Conservation (phyloP, 495 filamentous ascomycete species). For the Aspergillus ostianus region DNA sequence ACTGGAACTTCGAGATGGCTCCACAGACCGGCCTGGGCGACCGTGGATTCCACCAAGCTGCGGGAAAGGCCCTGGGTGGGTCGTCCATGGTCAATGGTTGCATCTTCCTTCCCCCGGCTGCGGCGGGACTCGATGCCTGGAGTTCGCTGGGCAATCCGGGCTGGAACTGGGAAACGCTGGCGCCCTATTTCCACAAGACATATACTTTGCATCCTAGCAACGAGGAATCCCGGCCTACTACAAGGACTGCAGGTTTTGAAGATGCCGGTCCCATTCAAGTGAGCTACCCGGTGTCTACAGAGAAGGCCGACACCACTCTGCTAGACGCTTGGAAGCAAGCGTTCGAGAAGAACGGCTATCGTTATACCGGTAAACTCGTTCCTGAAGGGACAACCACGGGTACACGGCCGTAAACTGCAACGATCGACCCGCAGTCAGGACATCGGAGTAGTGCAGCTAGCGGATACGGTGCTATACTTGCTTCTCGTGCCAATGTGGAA, state of each 20-base stretch:
- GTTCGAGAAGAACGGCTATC: slow-evolving; percentile 20
- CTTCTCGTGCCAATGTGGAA: slow-evolving; percentile 40
- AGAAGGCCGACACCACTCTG: slow-evolving; percentile 10
- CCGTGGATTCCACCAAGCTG: slow-evolving; percentile 23
- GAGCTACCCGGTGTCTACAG: slow-evolving; percentile 19
- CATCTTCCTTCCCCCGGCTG: slow-evolving; percentile 30
- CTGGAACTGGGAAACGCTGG: slow-evolving; percentile 51
- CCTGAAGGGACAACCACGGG: slow-evolving; percentile 13
- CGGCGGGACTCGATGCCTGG: slow-evolving; percentile 53
- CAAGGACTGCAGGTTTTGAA: too few relatives aligned
- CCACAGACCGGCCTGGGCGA: slow-evolving; percentile 40
- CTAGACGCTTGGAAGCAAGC: slow-evolving; percentile 28
- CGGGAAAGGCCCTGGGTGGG: slow-evolving; percentile 35
- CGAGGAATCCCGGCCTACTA: not conserved
- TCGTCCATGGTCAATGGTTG: slow-evolving; percentile 32
- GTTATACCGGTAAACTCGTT: slow-evolving; percentile 14
- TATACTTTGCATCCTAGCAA: slow-evolving; percentile 10
- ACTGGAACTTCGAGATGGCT: slow-evolving; percentile 52
- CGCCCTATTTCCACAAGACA: slow-evolving; percentile 39
- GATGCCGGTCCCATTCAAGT: slow-evolving; percentile 26
- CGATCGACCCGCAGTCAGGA: slow-evolving; percentile 23
- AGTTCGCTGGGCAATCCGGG: slow-evolving; percentile 49
- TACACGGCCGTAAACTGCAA: slow-evolving; percentile 18
- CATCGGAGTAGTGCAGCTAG: slow-evolving; percentile 30
- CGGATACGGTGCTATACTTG: slow-evolving; percentile 38